A percentile compares a stretch with the other conserved stretches of the same genome.
These are phyloP conservation scores for Moesziomyces sp. DNA, from an alignment of 1,284 basidiomycete genomes.

Conservation along the genomic window DNA sequence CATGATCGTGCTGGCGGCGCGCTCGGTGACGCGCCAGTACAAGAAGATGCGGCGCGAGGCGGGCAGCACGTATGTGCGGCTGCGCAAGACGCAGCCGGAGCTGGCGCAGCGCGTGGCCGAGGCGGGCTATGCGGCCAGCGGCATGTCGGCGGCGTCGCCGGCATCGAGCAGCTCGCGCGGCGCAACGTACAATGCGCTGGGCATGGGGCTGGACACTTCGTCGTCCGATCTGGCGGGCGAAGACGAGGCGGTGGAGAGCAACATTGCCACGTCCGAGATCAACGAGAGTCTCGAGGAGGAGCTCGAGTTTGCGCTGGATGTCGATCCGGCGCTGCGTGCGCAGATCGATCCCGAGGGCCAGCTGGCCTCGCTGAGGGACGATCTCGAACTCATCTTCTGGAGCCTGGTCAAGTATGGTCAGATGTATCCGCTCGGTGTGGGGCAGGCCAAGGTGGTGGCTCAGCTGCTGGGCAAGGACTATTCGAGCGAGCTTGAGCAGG, in stretches of 20 bases:
- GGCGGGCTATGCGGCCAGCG: slow-evolving; percentile 18
- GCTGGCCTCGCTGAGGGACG: slow-evolving; percentile 28
- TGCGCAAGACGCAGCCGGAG: slow-evolving; percentile 24
- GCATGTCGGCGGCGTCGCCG: slow-evolving; percentile 7
- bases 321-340: slow-evolving; percentile 22
- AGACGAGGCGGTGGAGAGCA: slow-evolving; percentile 18
- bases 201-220: slow-evolving; percentile 31
- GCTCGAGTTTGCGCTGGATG: slow-evolving; percentile 36
- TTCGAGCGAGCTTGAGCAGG: slow-evolving; percentile 31
- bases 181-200: slow-evolving; percentile 24
- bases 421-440: slow-evolving; percentile 41
- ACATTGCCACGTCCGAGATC: slow-evolving; percentile 24
- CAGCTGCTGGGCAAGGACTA: slow-evolving; percentile 51
- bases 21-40: slow-evolving; percentile 37
- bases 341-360: slow-evolving; percentile 43
- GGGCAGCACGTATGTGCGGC: slow-evolving; percentile 23
- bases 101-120: slow-evolving; percentile 16
- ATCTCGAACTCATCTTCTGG: slow-evolving; percentile 51
- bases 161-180: slow-evolving; percentile 9
- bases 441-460: slow-evolving; percentile 44
- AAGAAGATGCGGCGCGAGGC: slow-evolving; percentile 38
- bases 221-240: slow-evolving; percentile 24
- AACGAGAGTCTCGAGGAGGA: slow-evolving; percentile 38
- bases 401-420: slow-evolving; percentile 52
- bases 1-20: slow-evolving; percentile 42